These are phyloP conservation scores for Metarhizium robertsii DNA, from an alignment of 2,329 filamentous ascomycete species.

Conservation along the genomic window DNA sequence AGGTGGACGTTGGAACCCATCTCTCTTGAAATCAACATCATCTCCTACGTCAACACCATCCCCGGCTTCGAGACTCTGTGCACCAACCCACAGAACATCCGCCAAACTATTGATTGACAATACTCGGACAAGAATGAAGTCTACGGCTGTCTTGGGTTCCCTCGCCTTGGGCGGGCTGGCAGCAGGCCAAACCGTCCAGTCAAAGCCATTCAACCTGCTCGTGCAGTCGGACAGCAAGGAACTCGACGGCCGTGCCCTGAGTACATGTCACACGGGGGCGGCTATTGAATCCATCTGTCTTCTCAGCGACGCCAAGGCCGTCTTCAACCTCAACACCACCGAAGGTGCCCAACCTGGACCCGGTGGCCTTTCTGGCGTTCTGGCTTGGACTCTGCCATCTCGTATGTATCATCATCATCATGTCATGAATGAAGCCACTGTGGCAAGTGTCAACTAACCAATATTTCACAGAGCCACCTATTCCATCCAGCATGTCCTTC, in stretches of 20 bases:
- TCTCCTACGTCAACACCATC: too few species aligned
- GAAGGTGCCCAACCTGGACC: conserved; percentile 4
- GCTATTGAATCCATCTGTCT: conserved; percentile 13
- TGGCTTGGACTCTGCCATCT: conserved; percentile 8
- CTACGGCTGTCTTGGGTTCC: background rate
- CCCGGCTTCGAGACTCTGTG: too few species aligned
- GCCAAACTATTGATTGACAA: background rate
- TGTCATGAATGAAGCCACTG: too few species aligned
- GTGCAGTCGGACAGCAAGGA: conserved; percentile 8
- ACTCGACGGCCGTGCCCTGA: conserved; percentile 9
- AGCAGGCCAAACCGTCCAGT: conserved; percentile 9
- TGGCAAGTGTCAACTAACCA: background rate
- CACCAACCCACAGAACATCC: background rate
- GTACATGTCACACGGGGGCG: conserved; percentile 12
- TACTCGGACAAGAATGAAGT: conserved; percentile 6
- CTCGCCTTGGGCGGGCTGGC: conserved; percentile 6
- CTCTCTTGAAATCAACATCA: too few species aligned
- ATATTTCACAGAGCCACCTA: background rate
- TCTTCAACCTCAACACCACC: conserved; percentile 11
- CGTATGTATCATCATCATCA: background rate
- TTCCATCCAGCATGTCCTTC: conserved; percentile 10
- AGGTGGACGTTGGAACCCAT: too few species aligned
- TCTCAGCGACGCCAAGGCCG: background rate
- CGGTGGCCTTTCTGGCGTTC: conserved; percentile 5
- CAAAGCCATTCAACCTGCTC: conserved; percentile 13